Evolutionary conservation across 2,329 filamentous ascomycete genomes (phyloP).

Genomic region (Penicillium freii): DNA sequence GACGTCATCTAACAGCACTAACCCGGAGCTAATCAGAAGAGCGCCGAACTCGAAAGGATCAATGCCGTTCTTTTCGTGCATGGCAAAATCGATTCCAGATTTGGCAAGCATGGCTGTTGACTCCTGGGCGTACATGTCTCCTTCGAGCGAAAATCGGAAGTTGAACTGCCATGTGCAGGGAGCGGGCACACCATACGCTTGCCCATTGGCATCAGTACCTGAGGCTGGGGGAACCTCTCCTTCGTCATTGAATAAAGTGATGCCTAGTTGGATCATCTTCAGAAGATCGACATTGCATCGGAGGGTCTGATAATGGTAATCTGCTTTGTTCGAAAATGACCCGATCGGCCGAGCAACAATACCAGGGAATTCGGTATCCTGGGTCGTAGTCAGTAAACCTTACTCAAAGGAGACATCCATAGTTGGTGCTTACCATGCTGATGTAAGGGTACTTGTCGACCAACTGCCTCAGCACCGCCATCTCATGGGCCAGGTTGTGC

Average conservation of each 20-base stretch:
- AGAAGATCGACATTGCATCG: constrained; percentile 96
- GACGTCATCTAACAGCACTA: constrained; percentile 82
- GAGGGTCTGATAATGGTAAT: constrained; percentile 97
- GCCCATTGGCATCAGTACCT: constrained; percentile 53
- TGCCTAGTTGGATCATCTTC: constrained; percentile 94
- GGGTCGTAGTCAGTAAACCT: constrained; percentile 19
- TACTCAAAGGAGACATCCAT: neutral
- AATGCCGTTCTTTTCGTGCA: constrained; percentile 84
- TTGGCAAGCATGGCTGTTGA: constrained; percentile 88
- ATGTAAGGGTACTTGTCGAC: constrained; percentile 93
- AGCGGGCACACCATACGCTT: constrained; percentile 55
- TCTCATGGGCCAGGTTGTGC: constrained; percentile 85
- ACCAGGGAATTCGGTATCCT: constrained; percentile 99
- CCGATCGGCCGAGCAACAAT: constrained; percentile 95
- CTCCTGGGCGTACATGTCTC: constrained; percentile 97
- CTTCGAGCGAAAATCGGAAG: constrained; percentile 90
- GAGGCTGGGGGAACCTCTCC: constrained; percentile 80
- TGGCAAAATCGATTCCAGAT: constrained; percentile 87
- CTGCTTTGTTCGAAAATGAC: constrained; percentile 87
- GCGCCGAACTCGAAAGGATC: constrained; percentile 86
- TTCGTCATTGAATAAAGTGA: constrained; percentile 87
- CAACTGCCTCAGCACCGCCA: constrained; percentile 76
- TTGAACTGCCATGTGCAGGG: constrained; percentile 99
- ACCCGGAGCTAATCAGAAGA: constrained; percentile 83
- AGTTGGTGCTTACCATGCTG: constrained; percentile 73